Conservation (phyloP, 1,139 yeast species). For the Petasospora rhodanensis region DNA sequence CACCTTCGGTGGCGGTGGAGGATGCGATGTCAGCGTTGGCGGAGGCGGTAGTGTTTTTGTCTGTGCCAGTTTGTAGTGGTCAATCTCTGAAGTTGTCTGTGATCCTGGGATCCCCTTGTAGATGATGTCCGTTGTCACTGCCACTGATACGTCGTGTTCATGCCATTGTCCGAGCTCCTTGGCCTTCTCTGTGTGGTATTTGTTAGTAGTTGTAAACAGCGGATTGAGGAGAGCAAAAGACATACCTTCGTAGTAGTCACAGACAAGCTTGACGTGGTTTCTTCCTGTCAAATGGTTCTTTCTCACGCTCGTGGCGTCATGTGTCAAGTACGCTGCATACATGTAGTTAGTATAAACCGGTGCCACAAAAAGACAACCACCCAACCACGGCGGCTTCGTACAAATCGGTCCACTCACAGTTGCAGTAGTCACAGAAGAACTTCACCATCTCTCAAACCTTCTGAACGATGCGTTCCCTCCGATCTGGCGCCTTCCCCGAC, state of each 20-base stretch:
- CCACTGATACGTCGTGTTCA: slow-evolving; percentile 37
- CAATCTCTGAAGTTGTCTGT: slow-evolving; percentile 4
- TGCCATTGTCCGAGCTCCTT: slow-evolving; percentile 45
- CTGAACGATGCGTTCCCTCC: too few species aligned
- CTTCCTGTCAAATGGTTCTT: slow-evolving; percentile 79
- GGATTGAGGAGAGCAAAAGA: too few species aligned
- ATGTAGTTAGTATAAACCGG: background rate
- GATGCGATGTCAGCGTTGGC: slow-evolving; percentile 34
- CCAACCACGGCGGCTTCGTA: too few species aligned
- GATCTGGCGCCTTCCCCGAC: too few species aligned
- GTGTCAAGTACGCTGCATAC: slow-evolving; percentile 63
- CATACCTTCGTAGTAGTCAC: slow-evolving; percentile 63
- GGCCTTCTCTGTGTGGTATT: slow-evolving; percentile 33
- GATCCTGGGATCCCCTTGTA: slow-evolving; percentile 46
- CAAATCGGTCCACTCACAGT: slow-evolving; percentile 34
- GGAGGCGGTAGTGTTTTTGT: slow-evolving; percentile 38
- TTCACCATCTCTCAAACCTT: slow-evolving; percentile 36
- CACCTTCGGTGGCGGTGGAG: slow-evolving; percentile 40
- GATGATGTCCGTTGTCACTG: slow-evolving; percentile 36
- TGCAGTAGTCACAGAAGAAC: slow-evolving; percentile 85
- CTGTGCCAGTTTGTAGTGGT: slow-evolving; percentile 16
- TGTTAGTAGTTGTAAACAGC: too few species aligned
- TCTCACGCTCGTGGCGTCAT: slow-evolving; percentile 83
- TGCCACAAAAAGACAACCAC: background rate
- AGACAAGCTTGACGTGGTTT: slow-evolving; percentile 69